Evolutionary conservation across 495 filamentous ascomycete species (phyloP).

Genomic region (Schizothecium vesticola): DNA sequence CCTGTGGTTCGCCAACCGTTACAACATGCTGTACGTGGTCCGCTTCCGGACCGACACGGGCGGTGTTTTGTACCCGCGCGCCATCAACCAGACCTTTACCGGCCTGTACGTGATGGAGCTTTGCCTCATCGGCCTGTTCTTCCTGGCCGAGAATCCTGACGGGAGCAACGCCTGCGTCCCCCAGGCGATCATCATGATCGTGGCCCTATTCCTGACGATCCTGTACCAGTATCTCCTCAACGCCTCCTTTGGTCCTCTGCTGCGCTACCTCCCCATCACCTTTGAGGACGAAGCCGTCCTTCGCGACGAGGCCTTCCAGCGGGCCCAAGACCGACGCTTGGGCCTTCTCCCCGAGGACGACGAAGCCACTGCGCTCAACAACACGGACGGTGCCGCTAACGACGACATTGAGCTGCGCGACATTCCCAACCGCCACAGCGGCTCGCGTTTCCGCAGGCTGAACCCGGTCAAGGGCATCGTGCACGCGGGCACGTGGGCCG

Average conservation of each 20-base stretch:
- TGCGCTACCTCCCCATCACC: constrained; percentile 88
- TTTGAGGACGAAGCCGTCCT: constrained; percentile 90
- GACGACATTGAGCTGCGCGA: constrained; percentile 56
- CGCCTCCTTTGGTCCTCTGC: constrained; percentile 76
- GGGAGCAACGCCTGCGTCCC: constrained; percentile 60
- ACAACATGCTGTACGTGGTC: constrained; percentile 93
- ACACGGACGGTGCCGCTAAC: not conserved
- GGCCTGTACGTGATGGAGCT: constrained; percentile 95
- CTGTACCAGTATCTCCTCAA: constrained; percentile 81
- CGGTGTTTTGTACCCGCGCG: constrained; percentile 84
- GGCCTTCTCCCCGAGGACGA: constrained; percentile 50
- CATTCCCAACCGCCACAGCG: constrained; percentile 18
- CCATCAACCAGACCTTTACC: constrained; percentile 93
- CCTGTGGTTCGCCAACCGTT: constrained; percentile 94
- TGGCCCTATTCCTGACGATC: constrained; percentile 63
- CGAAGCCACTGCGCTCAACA: constrained; percentile 18
- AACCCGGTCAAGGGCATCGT: constrained; percentile 44
- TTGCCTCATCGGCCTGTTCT: constrained; percentile 85
- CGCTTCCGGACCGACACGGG: constrained; percentile 90
- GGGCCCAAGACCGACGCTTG: constrained; percentile 61
- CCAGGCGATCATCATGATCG: constrained; percentile 87
- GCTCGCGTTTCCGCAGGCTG: constrained; percentile 20
- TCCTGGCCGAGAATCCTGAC: constrained; percentile 64
- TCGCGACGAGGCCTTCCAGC: constrained; percentile 81
- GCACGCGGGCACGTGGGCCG: constrained; percentile 46